Evolutionary conservation across 2,329 filamentous ascomycete genomes (phyloP).

Genomic region (Aotearoamyces nothofagi): DNA sequence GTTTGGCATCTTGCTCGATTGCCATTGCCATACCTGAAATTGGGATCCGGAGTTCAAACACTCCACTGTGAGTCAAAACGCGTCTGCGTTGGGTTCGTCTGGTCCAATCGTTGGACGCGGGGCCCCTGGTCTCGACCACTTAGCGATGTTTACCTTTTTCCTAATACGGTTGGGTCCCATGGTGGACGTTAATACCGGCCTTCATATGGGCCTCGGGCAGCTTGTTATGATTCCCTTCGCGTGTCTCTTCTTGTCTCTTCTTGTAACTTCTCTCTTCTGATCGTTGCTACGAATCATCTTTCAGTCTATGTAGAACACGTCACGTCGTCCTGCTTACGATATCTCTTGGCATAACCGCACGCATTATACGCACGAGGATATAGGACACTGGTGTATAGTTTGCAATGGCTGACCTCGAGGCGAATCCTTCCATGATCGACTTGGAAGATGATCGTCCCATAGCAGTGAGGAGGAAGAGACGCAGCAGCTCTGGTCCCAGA

Average conservation of each 20-base stretch:
- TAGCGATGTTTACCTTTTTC: slow-evolving; percentile 3
- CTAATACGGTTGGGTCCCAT: neutral
- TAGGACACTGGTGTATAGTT: too few relatives aligned
- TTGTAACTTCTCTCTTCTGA: neutral
- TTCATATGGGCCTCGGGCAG: neutral
- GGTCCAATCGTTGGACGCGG: too few relatives aligned
- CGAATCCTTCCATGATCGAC: slow-evolving; percentile 14
- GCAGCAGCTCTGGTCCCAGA: slow-evolving; percentile 21
- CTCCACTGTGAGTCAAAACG: too few relatives aligned
- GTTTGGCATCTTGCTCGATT: too few relatives aligned
- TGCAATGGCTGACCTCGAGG: slow-evolving; percentile 12
- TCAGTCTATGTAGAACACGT: neutral
- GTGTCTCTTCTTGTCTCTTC: neutral
- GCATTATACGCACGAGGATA: too few relatives aligned
- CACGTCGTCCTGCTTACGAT: neutral
- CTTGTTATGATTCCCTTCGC: slow-evolving; percentile 1
- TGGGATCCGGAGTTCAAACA: too few relatives aligned
- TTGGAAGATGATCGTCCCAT: slow-evolving; percentile 31
- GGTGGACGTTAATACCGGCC: neutral
- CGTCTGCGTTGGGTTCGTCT: too few relatives aligned
- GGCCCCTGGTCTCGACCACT: too few relatives aligned
- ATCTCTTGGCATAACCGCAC: neutral
- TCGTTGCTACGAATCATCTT: neutral
- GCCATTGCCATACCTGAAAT: too few relatives aligned
- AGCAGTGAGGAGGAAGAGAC: slow-evolving; percentile 37